phyloP scores from a whole-genome alignment of 768 basidiomycete species.

The Rhodotorula kratochvilovae region DNA sequence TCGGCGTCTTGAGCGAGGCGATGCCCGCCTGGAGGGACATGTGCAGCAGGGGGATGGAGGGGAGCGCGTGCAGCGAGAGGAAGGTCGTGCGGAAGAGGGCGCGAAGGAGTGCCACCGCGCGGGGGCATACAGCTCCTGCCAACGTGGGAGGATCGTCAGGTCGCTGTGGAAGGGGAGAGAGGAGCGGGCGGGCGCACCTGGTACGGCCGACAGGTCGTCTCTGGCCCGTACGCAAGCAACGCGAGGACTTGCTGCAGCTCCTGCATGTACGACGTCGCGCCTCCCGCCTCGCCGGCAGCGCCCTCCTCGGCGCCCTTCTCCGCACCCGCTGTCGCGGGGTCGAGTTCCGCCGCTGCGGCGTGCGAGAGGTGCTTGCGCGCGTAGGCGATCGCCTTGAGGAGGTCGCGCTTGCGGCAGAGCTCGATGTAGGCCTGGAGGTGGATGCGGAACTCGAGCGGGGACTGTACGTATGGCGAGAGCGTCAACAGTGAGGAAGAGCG shows the following conservation, averaged over 20 bases:
- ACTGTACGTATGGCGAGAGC: conserved; percentile 53
- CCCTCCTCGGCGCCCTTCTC: background rate
- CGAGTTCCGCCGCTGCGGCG: conserved; percentile 49
- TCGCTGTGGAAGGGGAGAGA: background rate
- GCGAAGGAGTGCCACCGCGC: conserved; percentile 72
- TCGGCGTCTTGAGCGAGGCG: conserved; percentile 79
- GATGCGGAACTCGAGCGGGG: conserved; percentile 90
- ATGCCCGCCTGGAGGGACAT: conserved; percentile 88
- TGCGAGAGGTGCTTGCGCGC: conserved; percentile 69
- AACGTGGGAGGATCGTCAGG: background rate
- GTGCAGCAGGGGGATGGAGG: conserved; percentile 77
- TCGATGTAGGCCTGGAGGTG: conserved; percentile 96
- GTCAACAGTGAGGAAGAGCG: background rate
- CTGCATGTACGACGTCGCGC: conserved; percentile 48
- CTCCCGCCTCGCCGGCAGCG: conserved; percentile 45
- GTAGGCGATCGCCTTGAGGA: conserved; percentile 75
- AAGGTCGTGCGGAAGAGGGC: conserved; percentile 78
- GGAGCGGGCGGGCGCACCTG: conserved; percentile 54
- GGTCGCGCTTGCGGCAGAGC: conserved; percentile 64
- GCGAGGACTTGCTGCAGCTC: conserved; percentile 74
- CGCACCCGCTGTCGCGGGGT: background rate
- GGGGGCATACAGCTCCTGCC: conserved; percentile 74
- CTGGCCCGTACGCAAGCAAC: conserved; percentile 63
- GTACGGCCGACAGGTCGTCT: conserved; percentile 71
- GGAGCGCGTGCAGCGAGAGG: conserved; percentile 78